Evolutionary conservation across 176 grass and related monocot species (phyloP).

Genomic region (Oryza meyeriana): DNA sequence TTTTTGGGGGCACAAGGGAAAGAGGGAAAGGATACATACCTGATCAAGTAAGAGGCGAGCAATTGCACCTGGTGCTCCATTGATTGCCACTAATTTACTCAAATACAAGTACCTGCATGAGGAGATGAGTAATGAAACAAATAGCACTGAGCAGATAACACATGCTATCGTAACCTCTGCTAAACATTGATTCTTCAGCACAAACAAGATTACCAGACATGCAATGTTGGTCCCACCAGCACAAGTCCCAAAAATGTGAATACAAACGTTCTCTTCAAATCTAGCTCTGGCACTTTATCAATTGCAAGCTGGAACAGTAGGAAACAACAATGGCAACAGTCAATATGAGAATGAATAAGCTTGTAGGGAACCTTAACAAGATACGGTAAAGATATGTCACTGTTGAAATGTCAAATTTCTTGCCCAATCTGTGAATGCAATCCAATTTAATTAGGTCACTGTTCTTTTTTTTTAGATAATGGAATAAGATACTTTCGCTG

Average conservation of each 20-base stretch:
- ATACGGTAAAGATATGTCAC: not conserved
- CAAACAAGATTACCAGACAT: slow-evolving; percentile 68
- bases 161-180: not conserved
- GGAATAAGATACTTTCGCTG: not conserved
- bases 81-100: slow-evolving; percentile 68
- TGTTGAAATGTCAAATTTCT: not conserved
- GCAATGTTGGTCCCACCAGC: slow-evolving; percentile 71
- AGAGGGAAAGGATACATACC: slow-evolving; percentile 26
- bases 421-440: not conserved
- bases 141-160: not conserved
- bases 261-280: slow-evolving; percentile 80
- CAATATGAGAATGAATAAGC: not conserved
- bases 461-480: not conserved
- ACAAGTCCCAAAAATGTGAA: slow-evolving; percentile 82
- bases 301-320: slow-evolving; percentile 55
- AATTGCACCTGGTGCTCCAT: slow-evolving; percentile 64
- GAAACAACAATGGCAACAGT: not conserved
- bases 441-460: not conserved
- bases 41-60: slow-evolving; percentile 81
- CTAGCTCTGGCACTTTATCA: slow-evolving; percentile 59
- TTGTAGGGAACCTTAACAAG: not conserved
- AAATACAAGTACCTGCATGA: slow-evolving; percentile 85
- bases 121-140: slow-evolving; percentile 21
- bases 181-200: slow-evolving; percentile 2
- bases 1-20: not conserved